A percentile compares a stretch with the other conserved stretches of the same genome.
Conservation (phyloP, 345 rosid species). For the Rubroshorea leprosula region DNA sequence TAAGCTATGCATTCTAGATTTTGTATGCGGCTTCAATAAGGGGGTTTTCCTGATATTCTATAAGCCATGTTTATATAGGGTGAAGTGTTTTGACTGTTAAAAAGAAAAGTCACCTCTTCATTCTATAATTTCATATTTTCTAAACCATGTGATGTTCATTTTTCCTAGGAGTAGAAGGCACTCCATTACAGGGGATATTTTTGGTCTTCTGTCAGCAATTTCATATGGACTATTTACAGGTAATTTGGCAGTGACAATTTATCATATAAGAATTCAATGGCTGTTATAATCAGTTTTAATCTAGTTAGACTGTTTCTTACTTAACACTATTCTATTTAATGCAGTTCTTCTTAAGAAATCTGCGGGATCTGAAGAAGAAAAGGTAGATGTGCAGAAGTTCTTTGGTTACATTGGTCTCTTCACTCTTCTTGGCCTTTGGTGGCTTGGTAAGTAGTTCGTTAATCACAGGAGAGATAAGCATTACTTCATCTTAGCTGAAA, state of each 20-base stretch:
- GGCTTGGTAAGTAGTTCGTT: slow-evolving; percentile 44
- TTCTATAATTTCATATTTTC: no score
- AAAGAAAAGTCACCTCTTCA: no score
- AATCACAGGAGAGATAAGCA: no score
- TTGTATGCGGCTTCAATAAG: no score
- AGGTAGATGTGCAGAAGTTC: slow-evolving; percentile 48
- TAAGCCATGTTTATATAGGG: no score
- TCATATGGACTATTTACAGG: slow-evolving; percentile 56
- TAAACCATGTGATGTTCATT: slow-evolving; percentile 7
- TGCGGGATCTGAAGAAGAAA: slow-evolving; percentile 50
- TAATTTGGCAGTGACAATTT: no score
- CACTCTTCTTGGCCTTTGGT: slow-evolving; percentile 56
- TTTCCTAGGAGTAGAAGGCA: slow-evolving; percentile 39
- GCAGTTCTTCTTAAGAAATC: slow-evolving; percentile 55
- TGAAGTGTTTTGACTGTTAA: no score
- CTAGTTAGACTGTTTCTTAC: slow-evolving; percentile 2
- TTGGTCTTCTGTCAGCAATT: slow-evolving; percentile 54
- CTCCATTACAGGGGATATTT: slow-evolving; percentile 42
- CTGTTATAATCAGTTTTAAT: slow-evolving; percentile 5
- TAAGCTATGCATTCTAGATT: no score
- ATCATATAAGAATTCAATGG: no score
- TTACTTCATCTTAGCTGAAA: no score
- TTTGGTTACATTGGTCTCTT: slow-evolving; percentile 63
- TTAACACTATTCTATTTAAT: slow-evolving; percentile 4
- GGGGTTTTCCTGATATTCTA: no score